Conservation (phyloP, 441 rosid species). For the Pelargonium citronellum region DNA sequence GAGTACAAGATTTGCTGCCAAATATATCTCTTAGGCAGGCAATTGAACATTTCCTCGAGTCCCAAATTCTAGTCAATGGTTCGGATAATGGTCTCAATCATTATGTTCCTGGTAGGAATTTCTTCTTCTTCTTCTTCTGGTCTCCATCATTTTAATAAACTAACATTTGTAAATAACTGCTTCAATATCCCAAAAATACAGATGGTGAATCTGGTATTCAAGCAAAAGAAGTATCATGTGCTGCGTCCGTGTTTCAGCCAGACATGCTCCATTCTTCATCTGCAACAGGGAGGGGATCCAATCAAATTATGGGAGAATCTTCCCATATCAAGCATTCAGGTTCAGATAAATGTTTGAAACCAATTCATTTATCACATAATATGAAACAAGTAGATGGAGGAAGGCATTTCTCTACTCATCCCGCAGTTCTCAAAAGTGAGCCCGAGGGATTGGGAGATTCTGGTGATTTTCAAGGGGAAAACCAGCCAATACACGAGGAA, state of each 20-base stretch:
- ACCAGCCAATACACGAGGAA: conserved; percentile 31
- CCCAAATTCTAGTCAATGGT: conserved; percentile 27
- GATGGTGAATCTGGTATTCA: conserved; percentile 55
- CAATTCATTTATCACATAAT: conserved; percentile 17
- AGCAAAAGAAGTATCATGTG: conserved; percentile 38
- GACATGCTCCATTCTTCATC: conserved; percentile 27
- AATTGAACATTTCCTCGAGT: conserved; percentile 35
- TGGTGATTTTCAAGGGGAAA: conserved; percentile 42
- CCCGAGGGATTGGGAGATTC: conserved; percentile 20
- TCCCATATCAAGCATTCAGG: conserved; percentile 18
- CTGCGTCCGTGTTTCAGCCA: conserved; percentile 24
- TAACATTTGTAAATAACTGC: not conserved
- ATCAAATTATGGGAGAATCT: conserved; percentile 30
- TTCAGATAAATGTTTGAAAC: conserved; percentile 13
- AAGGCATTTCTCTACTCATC: conserved; percentile 22
- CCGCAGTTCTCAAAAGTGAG: conserved; percentile 17
- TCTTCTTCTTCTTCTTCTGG: conserved; percentile 4
- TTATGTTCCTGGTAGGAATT: conserved; percentile 38
- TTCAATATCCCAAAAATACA: conserved; percentile 18
- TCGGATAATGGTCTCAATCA: conserved; percentile 28
- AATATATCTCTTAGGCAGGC: conserved; percentile 51
- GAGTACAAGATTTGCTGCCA: conserved; percentile 43
- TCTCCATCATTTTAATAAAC: not conserved
- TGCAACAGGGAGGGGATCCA: conserved; percentile 33
- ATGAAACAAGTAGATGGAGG: conserved; percentile 18